Conservation (phyloP, 1,284 basidiomycete species). For the Leccinum ambiguum region DNA sequence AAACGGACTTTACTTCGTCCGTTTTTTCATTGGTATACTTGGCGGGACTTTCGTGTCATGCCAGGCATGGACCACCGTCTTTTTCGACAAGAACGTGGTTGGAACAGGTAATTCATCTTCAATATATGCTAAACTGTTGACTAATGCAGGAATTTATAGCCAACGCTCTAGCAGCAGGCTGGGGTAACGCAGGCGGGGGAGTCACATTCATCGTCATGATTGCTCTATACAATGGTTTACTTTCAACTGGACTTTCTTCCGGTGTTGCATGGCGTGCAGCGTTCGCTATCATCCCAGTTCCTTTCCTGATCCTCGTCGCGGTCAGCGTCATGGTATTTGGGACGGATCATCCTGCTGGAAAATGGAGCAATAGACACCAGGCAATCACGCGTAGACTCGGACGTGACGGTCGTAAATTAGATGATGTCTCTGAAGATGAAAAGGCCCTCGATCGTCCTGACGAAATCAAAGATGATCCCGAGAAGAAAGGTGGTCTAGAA, state of each 20-base stretch:
- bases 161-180: slow-evolving; percentile 53
- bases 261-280: slow-evolving; percentile 57
- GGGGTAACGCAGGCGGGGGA: slow-evolving; percentile 53
- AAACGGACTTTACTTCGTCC: slow-evolving; percentile 41
- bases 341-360: slow-evolving; percentile 60
- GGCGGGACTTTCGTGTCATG: slow-evolving; percentile 62
- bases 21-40: slow-evolving; percentile 44
- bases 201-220: slow-evolving; percentile 64
- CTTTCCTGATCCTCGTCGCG: slow-evolving; percentile 50
- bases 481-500: slow-evolving; percentile 19
- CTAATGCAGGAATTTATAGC: slow-evolving; percentile 24
- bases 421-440: background rate
- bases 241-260: slow-evolving; percentile 39
- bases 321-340: slow-evolving; percentile 48
- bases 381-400: slow-evolving; percentile 23
- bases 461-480: slow-evolving; percentile 11
- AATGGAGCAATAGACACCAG: slow-evolving; percentile 55
- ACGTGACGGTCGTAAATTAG: background rate
- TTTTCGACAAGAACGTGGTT: slow-evolving; percentile 61
- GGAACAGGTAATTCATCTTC: slow-evolving; percentile 37
- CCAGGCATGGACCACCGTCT: slow-evolving; percentile 58
- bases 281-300: slow-evolving; percentile 60
- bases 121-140: background rate
- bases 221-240: slow-evolving; percentile 49
- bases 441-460: background rate